phyloP scores from a whole-genome alignment of 2,329 filamentous ascomycete genomes.

The Magnaporthiopsis rhizophila region DNA sequence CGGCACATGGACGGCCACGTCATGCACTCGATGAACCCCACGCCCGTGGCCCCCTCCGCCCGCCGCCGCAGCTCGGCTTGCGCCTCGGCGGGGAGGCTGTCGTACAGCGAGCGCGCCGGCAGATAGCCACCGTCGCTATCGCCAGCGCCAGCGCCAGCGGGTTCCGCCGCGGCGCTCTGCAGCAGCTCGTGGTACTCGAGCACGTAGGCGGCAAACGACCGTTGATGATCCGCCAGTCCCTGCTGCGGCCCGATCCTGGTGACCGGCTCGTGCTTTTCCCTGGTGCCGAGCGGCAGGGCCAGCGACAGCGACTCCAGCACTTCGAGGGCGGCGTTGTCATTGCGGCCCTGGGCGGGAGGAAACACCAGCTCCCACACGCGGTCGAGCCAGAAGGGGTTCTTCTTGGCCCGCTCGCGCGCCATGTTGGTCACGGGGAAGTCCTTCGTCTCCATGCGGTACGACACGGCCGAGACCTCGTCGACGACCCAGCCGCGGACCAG shows the following conservation, averaged over 20 bases:
- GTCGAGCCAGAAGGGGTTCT: conserved; percentile 14
- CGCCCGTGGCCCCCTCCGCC: conserved; percentile 9
- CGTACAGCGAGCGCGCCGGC: conserved; percentile 10
- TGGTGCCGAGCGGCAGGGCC: conserved; percentile 11
- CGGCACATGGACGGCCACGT: conserved; percentile 14
- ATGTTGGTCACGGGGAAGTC: conserved; percentile 13
- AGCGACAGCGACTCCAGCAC: conserved; percentile 12
- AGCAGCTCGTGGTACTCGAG: conserved; percentile 12
- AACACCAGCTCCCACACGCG: conserved; percentile 10
- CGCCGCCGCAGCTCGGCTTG: conserved; percentile 12
- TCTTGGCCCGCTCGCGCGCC: conserved; percentile 10
- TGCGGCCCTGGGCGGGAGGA: background rate
- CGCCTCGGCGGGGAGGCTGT: conserved; percentile 10
- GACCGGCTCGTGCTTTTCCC: conserved; percentile 8
- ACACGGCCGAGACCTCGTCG: conserved; percentile 12
- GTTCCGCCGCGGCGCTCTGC: background rate
- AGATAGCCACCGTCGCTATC: conserved; percentile 3
- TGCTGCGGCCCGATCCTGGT: conserved; percentile 7
- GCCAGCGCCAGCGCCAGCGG: too few relatives aligned
- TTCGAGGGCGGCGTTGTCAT: conserved; percentile 6
- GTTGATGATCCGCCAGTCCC: conserved; percentile 9
- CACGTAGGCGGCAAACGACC: conserved; percentile 13
- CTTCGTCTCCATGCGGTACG: conserved; percentile 13
- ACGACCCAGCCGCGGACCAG: conserved; percentile 12
- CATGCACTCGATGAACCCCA: conserved; percentile 12